These are phyloP conservation scores for Aspergillus fischeri DNA, from an alignment of 2,329 filamentous ascomycete species.

Conservation along the genomic window DNA sequence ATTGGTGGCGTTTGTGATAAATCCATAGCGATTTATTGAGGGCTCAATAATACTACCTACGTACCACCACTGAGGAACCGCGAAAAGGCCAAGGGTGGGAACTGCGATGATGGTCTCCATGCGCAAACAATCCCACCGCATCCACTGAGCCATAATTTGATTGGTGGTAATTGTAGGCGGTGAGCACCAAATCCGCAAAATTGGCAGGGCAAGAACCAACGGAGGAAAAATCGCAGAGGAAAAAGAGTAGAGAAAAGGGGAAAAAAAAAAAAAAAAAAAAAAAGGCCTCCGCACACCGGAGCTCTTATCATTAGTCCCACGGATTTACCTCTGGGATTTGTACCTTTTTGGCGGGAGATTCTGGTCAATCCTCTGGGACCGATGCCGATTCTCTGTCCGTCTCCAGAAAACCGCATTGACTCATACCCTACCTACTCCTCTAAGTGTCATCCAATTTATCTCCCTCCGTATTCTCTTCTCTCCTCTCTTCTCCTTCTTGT, in stretches of 20 bases:
- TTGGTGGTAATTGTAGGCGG: conserved; percentile 13
- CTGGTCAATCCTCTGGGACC: not conserved
- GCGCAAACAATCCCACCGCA: not conserved
- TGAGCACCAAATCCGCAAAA: not conserved
- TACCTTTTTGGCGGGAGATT: conserved; percentile 3
- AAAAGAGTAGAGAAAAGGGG: conserved; percentile 1
- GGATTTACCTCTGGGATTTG: not conserved
- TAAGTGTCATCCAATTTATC: conserved; percentile 11
- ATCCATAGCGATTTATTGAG: not conserved
- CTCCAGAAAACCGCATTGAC: conserved; percentile 20
- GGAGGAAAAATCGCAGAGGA: not conserved
- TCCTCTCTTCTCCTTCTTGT: conserved; percentile 8
- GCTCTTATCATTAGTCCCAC: conserved; percentile 22
- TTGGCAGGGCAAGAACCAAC: not conserved
- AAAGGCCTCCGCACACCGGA: conserved; percentile 26
- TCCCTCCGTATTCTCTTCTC: conserved; percentile 9
- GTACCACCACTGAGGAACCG: too few relatives aligned
- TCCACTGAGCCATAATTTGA: not conserved
- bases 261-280: conserved; percentile 3
- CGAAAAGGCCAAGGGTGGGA: not conserved
- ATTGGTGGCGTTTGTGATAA: not conserved
- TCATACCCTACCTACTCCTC: conserved; percentile 18
- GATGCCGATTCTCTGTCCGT: conserved; percentile 13
- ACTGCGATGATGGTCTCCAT: not conserved
- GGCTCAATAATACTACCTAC: not conserved